A percentile compares a stretch with the other conserved stretches of the same genome.
These are phyloP conservation scores for Arabidopsis suecica DNA, from an alignment of 345 rosid species.

Conservation along the genomic window DNA sequence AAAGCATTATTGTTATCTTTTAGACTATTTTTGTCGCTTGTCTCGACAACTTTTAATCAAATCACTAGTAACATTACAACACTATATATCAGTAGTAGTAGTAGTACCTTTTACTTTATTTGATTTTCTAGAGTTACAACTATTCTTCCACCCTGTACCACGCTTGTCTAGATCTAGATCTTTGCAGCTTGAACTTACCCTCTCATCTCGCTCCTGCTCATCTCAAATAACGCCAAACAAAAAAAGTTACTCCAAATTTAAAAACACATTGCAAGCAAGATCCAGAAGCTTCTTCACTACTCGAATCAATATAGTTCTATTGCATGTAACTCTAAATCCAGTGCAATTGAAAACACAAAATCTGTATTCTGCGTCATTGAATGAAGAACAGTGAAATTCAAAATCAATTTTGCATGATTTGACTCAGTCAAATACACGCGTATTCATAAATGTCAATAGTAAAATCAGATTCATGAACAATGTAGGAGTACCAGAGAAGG, in stretches of 20 bases:
- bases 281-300: not conserved
- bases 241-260: not conserved
- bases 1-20: constrained; percentile 39
- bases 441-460: not conserved
- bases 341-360: constrained; percentile 4
- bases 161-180: constrained; percentile 78
- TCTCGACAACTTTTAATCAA: constrained; percentile 18
- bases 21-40: constrained; percentile 28
- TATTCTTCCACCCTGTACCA: constrained; percentile 53
- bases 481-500: constrained; percentile 62
- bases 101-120: constrained; percentile 64
- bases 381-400: constrained; percentile 23
- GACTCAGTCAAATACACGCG: constrained; percentile 29
- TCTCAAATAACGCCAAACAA: constrained; percentile 50
- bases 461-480: constrained; percentile 24
- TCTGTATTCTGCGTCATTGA: not conserved
- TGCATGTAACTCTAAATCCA: constrained; percentile 15
- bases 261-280: constrained; percentile 19
- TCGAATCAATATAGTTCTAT: not conserved
- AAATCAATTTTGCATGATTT: constrained; percentile 28
- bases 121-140: constrained; percentile 58
- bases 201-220: constrained; percentile 59
- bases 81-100: constrained; percentile 1
- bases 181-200: constrained; percentile 66
- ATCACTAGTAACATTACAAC: constrained; percentile 8